A percentile compares a stretch with the other conserved stretches of the same genome.
Conservation (phyloP, 305 asterid species). For the Fraxinus dipetala region DNA sequence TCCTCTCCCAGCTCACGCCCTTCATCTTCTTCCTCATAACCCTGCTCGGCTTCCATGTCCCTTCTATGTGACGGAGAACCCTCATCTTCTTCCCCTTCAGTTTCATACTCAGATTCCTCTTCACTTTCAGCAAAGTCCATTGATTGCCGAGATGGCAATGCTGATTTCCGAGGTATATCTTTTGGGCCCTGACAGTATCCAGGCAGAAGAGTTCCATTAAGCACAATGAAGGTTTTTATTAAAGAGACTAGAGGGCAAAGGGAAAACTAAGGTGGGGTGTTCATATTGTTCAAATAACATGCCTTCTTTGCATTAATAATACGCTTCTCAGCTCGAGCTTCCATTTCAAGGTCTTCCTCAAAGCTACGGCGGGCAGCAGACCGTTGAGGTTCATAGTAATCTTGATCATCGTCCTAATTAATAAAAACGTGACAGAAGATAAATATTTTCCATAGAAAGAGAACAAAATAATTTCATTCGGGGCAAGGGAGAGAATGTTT, state of each 20-base stretch:
- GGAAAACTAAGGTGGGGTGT: background rate
- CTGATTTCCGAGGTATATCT: slow-evolving; percentile 52
- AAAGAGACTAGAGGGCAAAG: slow-evolving; percentile 7
- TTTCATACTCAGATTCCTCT: slow-evolving; percentile 94
- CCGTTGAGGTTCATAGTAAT: slow-evolving; percentile 67
- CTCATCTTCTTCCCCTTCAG: slow-evolving; percentile 87
- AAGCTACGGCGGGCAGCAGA: slow-evolving; percentile 72
- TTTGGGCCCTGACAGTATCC: slow-evolving; percentile 53
- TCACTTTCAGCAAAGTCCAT: slow-evolving; percentile 79
- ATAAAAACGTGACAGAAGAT: slow-evolving; percentile 12
- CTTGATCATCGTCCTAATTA: slow-evolving; percentile 75
- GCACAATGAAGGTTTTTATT: slow-evolving; percentile 3
- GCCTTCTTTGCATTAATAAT: slow-evolving; percentile 94
- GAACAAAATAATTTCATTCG: background rate
- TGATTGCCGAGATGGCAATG: slow-evolving; percentile 65
- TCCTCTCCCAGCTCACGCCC: slow-evolving; percentile 57
- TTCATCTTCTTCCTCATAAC: slow-evolving; percentile 56
- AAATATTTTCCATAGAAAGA: background rate
- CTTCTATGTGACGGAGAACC: slow-evolving; percentile 51
- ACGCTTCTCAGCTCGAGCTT: slow-evolving; percentile 94
- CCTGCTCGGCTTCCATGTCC: slow-evolving; percentile 60
- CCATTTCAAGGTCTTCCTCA: slow-evolving; percentile 85
- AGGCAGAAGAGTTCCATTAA: slow-evolving; percentile 16
- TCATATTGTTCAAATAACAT: slow-evolving; percentile 21
- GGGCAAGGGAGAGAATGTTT: background rate